Evolutionary conservation across 352 stramenopile genomes (phyloP).

Genomic region (Pythium coloratum): DNA sequence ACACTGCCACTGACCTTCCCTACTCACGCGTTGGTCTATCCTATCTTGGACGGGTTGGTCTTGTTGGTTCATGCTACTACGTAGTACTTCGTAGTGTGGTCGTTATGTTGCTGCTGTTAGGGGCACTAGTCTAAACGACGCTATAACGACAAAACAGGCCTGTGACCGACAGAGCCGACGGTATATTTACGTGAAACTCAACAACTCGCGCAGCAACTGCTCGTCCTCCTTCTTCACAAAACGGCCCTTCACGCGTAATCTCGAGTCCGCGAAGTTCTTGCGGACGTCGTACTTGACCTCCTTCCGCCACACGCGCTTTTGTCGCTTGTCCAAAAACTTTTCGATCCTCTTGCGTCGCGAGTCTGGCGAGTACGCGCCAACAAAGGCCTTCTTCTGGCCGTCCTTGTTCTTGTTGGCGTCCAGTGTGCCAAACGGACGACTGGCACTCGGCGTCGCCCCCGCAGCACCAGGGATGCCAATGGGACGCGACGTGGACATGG

Average conservation of each 20-base stretch:
- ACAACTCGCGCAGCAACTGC: slow-evolving; percentile 81
- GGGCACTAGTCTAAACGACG: too few species aligned
- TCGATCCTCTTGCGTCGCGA: slow-evolving; percentile 84
- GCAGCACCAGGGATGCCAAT: slow-evolving; percentile 80
- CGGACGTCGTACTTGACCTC: slow-evolving; percentile 98
- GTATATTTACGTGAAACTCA: slow-evolving; percentile 71
- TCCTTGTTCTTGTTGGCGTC: slow-evolving; percentile 52
- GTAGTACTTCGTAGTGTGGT: too few species aligned
- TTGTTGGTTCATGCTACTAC: too few species aligned
- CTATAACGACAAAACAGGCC: slow-evolving; percentile 38
- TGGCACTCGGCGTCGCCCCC: slow-evolving; percentile 18
- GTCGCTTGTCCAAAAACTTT: slow-evolving; percentile 91
- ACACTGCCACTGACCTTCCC: too few species aligned
- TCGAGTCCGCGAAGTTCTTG: slow-evolving; percentile 99
- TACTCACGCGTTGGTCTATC: too few species aligned
- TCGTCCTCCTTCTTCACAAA: slow-evolving; percentile 99
- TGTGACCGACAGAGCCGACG: neutral
- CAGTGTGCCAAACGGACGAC: slow-evolving; percentile 41
- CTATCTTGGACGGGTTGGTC: too few species aligned
- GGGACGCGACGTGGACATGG: slow-evolving; percentile 65
- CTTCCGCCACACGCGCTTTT: slow-evolving; percentile 94
- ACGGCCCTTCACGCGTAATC: slow-evolving; percentile 95
- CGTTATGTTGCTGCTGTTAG: too few species aligned
- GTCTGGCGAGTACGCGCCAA: slow-evolving; percentile 92
- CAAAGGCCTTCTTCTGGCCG: slow-evolving; percentile 79